Evolutionary conservation across 1,284 basidiomycete species (phyloP), one percentile per base, ranked within the genome.

Genomic region (Ustilago sp.): DNA sequence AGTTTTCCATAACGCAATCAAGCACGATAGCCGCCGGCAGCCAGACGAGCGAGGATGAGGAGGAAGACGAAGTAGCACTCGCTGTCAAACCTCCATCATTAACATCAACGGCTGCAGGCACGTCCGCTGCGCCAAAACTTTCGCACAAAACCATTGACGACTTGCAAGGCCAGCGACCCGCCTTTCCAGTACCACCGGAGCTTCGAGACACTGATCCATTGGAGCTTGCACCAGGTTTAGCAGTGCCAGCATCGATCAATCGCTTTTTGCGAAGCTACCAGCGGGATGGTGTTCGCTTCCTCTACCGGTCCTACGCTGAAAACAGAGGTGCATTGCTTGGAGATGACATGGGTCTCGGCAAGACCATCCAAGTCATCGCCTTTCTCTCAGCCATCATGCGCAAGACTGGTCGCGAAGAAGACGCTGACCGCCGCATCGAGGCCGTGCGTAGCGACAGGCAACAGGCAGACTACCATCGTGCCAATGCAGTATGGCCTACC

Each of bases 341-440:
- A 17, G 94, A 95, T 83, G 94, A 95, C 81, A 95, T 95, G 94
- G 93, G 93, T 63, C 87, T 94, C 65, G 92, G 92, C 82, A 83
- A 90, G 88, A 58, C 64, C 0, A 92, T 94, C n/a, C 94, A 95
- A 85, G 91, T 94, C 31, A 93, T 94, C 43, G 89, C 92, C 0
- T 94, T 95, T 80, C 88, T 95, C 3, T 91, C 92, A 0, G 93
- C 94, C 0, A 92, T 95, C 73, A 94, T 94, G 93, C 87, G 88
- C 71, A 94, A 94, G 86, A 86, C 88, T 2, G 93, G 93, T 1
- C 86, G 89, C 47, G 86, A 82, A n/a, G 87, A 88, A 11, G 93
- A 94, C 81, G 83, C 88, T 17, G 85, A 90, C 51, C 89, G 93
- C 28, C 89, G 93, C 28, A 88, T 88, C 52, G 88, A 90, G 9